Base-by-base conservation (phyloP, 805 yeast species). In the Millerozyma miso region DNA sequence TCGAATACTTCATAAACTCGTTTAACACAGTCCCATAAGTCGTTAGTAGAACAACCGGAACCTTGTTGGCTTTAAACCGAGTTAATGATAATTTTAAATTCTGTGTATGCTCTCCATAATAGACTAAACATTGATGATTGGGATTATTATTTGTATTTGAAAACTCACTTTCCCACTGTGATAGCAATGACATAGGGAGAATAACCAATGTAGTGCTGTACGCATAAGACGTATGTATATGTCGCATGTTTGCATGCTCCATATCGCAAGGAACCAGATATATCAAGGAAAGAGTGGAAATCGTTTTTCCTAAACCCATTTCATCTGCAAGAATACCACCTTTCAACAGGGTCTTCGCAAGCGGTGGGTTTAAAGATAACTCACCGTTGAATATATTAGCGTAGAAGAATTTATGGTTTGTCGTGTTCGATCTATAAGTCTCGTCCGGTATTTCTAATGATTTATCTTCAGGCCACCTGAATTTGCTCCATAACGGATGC, bases 261-360 rank as follows among this genome's bases (percentile, higher is more conserved):
- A 57, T 43, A 53, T 85, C 90, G 37, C 52, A 59, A 0, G 88
- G 86, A 7, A 74, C 81, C 0, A 87, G 73, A 43, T 84, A 79
- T 10, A 90, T 71, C 38, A 91, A 63, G 0, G 97, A 76, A 40
- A 88, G 62, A 0, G 95, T 80, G 1, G 96, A 85, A 18, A 90
- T 85, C 0, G 98, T 90, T 58, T 90, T 90, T 35, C 98, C 98
- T 6, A 90, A 70, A 0, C 98, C 98, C 98, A 90, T 90, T 60
- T 90, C 98, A 65, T 90, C 98, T 0, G 97, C 96, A 13, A 90
- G 65, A 16, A 90, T 85, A 2, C 98, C 98, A 31, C 98, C 97
- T 38, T 73, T 71, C 38, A 83, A 74, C 15, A 75, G 55, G 1
- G 82, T 71, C 44, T 73, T 78, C 33, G 88, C 67, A 10, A 80